These are phyloP conservation scores for Marasmius tenuissimus DNA, from an alignment of 1,284 basidiomycete species.

Conservation along the genomic window DNA sequence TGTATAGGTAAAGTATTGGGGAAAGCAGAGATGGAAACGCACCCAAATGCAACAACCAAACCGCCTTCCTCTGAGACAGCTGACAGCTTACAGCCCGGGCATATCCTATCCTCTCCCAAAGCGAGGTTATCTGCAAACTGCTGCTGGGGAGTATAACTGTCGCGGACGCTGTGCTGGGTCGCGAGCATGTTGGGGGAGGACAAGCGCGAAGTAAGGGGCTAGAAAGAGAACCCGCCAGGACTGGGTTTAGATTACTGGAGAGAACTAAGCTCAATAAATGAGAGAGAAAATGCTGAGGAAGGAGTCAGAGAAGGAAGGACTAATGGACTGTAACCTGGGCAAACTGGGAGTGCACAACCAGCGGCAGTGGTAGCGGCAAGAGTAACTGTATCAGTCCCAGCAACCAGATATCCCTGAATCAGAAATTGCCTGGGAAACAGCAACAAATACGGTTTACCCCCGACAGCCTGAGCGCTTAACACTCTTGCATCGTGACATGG, in stretches of 20 bases:
- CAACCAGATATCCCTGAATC: not conserved
- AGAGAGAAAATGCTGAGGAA: not conserved
- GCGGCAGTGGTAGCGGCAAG: not conserved
- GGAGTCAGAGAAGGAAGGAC: not conserved
- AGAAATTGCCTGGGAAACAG: not conserved
- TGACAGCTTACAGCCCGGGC: constrained; percentile 83
- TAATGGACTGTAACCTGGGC: not conserved
- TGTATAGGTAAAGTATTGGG: constrained; percentile 7
- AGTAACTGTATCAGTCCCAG: not conserved
- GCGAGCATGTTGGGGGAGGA: constrained; percentile 24
- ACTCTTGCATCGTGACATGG: constrained; percentile 55
- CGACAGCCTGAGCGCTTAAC: no score
- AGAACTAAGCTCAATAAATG: not conserved
- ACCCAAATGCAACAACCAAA: constrained; percentile 91
- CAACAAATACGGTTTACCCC: not conserved
- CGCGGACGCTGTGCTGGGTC: constrained; percentile 27
- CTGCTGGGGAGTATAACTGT: constrained; percentile 12
- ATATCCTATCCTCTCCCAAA: constrained; percentile 60
- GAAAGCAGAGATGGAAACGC: constrained; percentile 17
- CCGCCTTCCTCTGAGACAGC: constrained; percentile 86
- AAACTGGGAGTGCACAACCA: not conserved
- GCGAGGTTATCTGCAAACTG: constrained; percentile 8
- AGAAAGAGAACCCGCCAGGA: constrained; percentile 4
- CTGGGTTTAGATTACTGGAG: not conserved
- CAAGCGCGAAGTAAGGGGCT: constrained; percentile 16